phyloP scores from a whole-genome alignment of 1,139 yeast genomes.

The Yamadazyma sp. region DNA sequence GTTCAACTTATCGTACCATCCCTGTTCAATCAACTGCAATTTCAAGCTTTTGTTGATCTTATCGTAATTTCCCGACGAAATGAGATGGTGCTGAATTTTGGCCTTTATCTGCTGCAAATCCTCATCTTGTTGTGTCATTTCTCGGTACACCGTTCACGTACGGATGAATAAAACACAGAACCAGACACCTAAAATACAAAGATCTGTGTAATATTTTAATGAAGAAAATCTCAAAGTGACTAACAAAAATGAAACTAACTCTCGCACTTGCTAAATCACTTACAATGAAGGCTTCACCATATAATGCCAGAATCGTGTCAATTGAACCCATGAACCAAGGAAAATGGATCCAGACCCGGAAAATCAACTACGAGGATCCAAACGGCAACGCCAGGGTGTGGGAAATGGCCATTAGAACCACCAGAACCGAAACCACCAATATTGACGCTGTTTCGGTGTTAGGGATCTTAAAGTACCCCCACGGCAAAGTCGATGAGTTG shows the following conservation, averaged over 20 bases:
- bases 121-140: slow-evolving; percentile 37
- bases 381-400: slow-evolving; percentile 66
- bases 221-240: neutral
- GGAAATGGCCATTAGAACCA: slow-evolving; percentile 89
- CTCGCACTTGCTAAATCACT: slow-evolving; percentile 2
- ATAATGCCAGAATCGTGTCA: slow-evolving; percentile 28
- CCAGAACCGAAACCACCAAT: slow-evolving; percentile 65
- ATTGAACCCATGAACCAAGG: slow-evolving; percentile 33
- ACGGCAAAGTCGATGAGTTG: slow-evolving; percentile 45
- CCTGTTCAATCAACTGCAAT: slow-evolving; percentile 67
- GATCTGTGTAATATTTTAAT: no score
- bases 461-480: slow-evolving; percentile 58
- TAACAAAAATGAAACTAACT: neutral
- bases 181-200: no score
- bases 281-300: slow-evolving; percentile 9
- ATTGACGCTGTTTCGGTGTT: slow-evolving; percentile 90
- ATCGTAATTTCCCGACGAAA: slow-evolving; percentile 80
- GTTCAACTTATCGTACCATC: slow-evolving; percentile 82
- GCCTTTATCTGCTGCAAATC: slow-evolving; percentile 55
- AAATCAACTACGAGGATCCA: slow-evolving; percentile 70
- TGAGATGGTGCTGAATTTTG: slow-evolving; percentile 67
- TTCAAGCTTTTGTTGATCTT: slow-evolving; percentile 60
- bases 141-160: no score
- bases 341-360: slow-evolving; percentile 50
- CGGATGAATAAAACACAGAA: neutral